Evolutionary conservation across 345 rosid genomes (phyloP).

Genomic region (Xanthoceras sorbifolium): DNA sequence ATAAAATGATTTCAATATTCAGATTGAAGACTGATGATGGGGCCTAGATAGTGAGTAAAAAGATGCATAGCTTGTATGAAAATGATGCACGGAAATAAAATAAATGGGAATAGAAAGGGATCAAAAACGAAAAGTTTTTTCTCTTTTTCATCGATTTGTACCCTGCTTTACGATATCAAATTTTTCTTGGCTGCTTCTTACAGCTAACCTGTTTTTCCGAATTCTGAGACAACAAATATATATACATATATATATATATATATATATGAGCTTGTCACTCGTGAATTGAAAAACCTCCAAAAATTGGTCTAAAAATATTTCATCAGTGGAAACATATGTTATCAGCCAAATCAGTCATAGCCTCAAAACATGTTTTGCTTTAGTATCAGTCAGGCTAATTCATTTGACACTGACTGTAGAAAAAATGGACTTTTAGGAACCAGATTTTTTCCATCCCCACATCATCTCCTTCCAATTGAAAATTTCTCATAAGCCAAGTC

Average conservation of each 20-base stretch:
- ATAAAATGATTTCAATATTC: background rate
- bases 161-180: background rate
- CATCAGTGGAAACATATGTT: background rate
- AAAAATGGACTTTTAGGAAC: background rate
- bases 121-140: background rate
- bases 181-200: background rate
- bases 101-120: background rate
- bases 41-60: background rate
- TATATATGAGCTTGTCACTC: background rate
- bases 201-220: background rate
- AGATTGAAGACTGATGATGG: background rate
- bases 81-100: background rate
- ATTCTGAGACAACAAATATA: conserved; percentile 1
- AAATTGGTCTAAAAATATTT: background rate
- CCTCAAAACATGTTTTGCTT: background rate
- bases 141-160: background rate
- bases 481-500: background rate
- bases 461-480: background rate
- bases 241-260: too few species aligned
- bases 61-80: background rate
- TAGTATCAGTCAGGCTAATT: background rate
- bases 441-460: background rate
- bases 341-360: background rate
- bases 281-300: background rate
- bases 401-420: background rate